These are phyloP conservation scores for Alternaria incomplexa DNA, from an alignment of 2,329 filamentous ascomycete genomes.

Conservation along the genomic window DNA sequence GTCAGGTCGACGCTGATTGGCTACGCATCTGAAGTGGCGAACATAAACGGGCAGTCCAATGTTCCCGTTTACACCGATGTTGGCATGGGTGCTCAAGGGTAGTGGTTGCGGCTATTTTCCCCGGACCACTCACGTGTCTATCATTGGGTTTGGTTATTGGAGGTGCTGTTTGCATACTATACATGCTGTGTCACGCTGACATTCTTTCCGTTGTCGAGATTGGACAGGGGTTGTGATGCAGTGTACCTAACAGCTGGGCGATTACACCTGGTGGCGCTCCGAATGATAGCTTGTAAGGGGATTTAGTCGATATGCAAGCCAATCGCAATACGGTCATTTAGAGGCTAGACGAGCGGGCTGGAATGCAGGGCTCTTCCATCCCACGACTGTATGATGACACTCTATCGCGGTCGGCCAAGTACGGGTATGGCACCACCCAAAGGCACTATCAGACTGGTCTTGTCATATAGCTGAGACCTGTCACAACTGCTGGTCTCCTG, in stretches of 20 bases:
- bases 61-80: not conserved
- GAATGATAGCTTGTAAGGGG: no score
- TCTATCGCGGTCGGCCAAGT: not conserved
- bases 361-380: not conserved
- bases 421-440: not conserved
- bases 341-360: not conserved
- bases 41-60: not conserved
- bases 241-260: not conserved
- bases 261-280: not conserved
- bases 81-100: not conserved
- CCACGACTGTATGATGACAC: not conserved
- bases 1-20: no score
- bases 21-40: no score
- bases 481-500: not conserved
- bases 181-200: constrained; percentile 15
- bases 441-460: not conserved
- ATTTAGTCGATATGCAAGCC: not conserved
- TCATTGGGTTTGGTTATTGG: not conserved
- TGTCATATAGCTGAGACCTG: not conserved
- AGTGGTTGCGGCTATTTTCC: not conserved
- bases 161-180: constrained; percentile 16
- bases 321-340: not conserved
- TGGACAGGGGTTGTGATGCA: not conserved
- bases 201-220: not conserved
- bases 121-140: not conserved